phyloP scores from a whole-genome alignment of 2,329 filamentous ascomycete genomes.

The Nannizziopsis arthrosporioides region DNA sequence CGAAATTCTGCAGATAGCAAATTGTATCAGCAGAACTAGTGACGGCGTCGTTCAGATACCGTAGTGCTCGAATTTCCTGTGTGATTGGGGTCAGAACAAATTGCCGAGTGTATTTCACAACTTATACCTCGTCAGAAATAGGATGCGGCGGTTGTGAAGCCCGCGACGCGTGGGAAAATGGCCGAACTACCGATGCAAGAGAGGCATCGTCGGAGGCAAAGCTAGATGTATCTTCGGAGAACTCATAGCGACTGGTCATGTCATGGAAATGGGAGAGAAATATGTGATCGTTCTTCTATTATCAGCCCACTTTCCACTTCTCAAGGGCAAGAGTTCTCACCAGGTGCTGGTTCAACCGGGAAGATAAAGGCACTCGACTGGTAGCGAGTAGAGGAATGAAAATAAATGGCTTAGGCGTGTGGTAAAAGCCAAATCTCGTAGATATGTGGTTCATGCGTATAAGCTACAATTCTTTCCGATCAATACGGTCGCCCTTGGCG shows the following conservation, averaged over 20 bases:
- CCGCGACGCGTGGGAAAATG: constrained; percentile 8
- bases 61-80: constrained; percentile 46
- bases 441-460: constrained; percentile 68
- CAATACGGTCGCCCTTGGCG: constrained; percentile 7
- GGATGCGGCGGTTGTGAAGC: not conserved
- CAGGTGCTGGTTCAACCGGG: constrained; percentile 32
- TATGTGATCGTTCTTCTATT: constrained; percentile 59
- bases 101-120: not conserved
- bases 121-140: constrained; percentile 6
- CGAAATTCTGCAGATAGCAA: constrained; percentile 76
- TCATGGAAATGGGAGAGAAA: constrained; percentile 81
- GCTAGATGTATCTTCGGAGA: constrained; percentile 50
- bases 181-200: constrained; percentile 29
- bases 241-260: constrained; percentile 57
- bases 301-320: not conserved
- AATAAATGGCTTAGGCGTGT: constrained; percentile 65
- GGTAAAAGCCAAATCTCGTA: constrained; percentile 60
- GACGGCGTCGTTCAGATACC: constrained; percentile 47
- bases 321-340: constrained; percentile 18
- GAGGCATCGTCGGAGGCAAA: constrained; percentile 27
- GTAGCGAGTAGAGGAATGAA: constrained; percentile 58
- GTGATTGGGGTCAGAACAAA: not conserved
- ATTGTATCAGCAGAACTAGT: constrained; percentile 63
- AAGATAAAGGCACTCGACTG: constrained; percentile 22
- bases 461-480: constrained; percentile 46